Base-by-base conservation (phyloP, 257 asterid species). In the Fraxinus quadrangulata region DNA sequence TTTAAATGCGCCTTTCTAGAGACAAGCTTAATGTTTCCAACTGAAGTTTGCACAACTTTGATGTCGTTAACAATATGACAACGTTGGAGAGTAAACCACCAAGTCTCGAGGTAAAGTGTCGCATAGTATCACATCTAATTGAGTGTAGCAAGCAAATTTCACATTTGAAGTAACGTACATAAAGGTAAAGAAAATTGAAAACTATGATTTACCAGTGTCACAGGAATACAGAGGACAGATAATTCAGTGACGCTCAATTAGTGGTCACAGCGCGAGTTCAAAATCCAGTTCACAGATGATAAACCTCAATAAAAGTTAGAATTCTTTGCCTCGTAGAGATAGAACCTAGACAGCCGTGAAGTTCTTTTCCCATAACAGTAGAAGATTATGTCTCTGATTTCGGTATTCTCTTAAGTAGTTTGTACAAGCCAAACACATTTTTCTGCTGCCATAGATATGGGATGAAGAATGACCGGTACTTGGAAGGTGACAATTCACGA, bases 361-460 rank as follows among this genome's bases (percentile, higher is more conserved):
- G 42, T 31, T 51, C 12, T 24, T 31, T 45, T 19, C 39, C 26
- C 14, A 13, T 17, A 1, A 5, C 21, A 28, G 77, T 19, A 3
- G 28, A 23, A 21, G 34, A 23, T 34, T 31, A 61, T 36, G 26
- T 16, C 81, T 73, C 84, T 78, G 85, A 78, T 54, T 90, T 89
- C 10, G 89, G 91, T 83, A 88, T 83, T 88, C 92, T 89, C 89
- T 84, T 93, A 24, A 96, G 92, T 61, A 93, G 89, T 77, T 92
- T 96, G 91, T 96, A 93, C 74, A 90, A 71, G 85, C 98, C 99
- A 66, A 96, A 96, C 26, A 92, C 95, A 80, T 93, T 96, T 79
- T 83, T 87, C 82, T 87, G 86, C 83, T 89, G 98, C 99, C 99
- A 96, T 34, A 84, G 92, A 83, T 89, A 79, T 0, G 98, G 99